Conservation (phyloP, 1,284 basidiomycete genomes). For the Peniophora sp. region DNA sequence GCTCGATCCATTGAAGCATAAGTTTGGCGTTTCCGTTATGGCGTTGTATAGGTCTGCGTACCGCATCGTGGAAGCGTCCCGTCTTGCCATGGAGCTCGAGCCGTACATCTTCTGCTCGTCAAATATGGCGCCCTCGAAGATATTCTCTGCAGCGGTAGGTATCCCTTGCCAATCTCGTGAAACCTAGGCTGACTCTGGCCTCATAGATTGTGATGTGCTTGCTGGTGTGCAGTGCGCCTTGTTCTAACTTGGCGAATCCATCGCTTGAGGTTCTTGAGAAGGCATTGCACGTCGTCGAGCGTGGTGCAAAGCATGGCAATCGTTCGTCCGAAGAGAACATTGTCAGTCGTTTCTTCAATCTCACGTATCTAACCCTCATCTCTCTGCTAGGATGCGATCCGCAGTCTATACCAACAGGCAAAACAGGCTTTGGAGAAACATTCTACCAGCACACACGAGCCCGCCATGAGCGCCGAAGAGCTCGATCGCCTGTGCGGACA, state of each 20-base stretch:
- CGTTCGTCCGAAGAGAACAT: conserved; percentile 38
- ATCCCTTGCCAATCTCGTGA: not conserved
- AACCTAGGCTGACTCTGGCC: too few species aligned
- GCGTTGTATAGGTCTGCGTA: conserved; percentile 65
- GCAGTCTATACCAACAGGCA: conserved; percentile 42
- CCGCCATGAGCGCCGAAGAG: conserved; percentile 31
- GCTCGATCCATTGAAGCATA: conserved; percentile 47
- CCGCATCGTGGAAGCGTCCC: conserved; percentile 45
- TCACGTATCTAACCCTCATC: conserved; percentile 1
- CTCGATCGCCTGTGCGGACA: conserved; percentile 58
- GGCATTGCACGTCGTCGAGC: conserved; percentile 41
- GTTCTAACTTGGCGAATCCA: conserved; percentile 43
- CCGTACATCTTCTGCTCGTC: conserved; percentile 37
- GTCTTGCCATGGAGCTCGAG: conserved; percentile 29
- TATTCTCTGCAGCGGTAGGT: conserved; percentile 53
- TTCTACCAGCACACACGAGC: conserved; percentile 12
- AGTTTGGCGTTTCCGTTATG: conserved; percentile 59
- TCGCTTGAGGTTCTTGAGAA: conserved; percentile 52
- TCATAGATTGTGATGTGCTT: conserved; percentile 62
- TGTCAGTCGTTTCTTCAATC: conserved; percentile 24
- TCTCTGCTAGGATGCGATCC: conserved; percentile 36
- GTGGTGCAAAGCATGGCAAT: conserved; percentile 36
- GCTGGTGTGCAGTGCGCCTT: conserved; percentile 49
- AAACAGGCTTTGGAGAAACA: conserved; percentile 34
- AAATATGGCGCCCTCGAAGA: conserved; percentile 50